Evolutionary conservation across 306 rosid genomes (phyloP), one percentile per base, ranked within the genome.

Genomic region (Pyrus bretschneideri): DNA sequence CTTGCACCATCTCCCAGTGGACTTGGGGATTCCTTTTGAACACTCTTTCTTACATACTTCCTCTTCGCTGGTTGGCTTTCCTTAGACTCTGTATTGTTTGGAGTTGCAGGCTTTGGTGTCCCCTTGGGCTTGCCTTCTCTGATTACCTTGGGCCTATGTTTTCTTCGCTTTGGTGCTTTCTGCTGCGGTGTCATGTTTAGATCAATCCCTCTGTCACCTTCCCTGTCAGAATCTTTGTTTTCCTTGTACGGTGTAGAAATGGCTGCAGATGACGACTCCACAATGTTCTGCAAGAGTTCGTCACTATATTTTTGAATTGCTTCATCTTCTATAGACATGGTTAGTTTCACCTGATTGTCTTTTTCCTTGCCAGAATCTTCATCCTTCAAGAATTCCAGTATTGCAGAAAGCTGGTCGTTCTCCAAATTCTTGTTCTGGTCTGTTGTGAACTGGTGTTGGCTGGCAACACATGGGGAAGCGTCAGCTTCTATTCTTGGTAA

Each of bases 131-230:
- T 92, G 66, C 85, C 87, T 88, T 90, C 97, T 51, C 31, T 80
- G 63, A 92, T 82, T 68, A 95, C 99, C 83, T 92, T 92, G 49
- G 97, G 97, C 85, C 97, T 92, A 81, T 95, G 97, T 79, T 95
- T 95, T 85, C 86, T 88, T 69, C 90, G 84, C 77, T 77, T 87
- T 14, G 90, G 77, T 69, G 87, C 72, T 85, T 90, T 95, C 88
- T 84, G 91, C 78, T 70, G 82, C 17, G 96, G 93, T 71, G 97
- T 92, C 82, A 83, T 77, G 72, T 89, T 92, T 76, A 88, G 88
- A 81, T 92, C 96, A 78, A 89, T 67, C 57, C 62, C 90, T 76
- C 54, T 70, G 61, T 51, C 85, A 70, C 72, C 79, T 73, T 64
- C 85, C 68, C 75, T 83, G 69, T 76, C 85, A 80, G 77, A 63